Percentiles rank a stretch among this genome's conserved stretches.
These are phyloP conservation scores for Lithocarpus polystachyus DNA, from an alignment of 306 rosid genomes.

Conservation along the genomic window DNA sequence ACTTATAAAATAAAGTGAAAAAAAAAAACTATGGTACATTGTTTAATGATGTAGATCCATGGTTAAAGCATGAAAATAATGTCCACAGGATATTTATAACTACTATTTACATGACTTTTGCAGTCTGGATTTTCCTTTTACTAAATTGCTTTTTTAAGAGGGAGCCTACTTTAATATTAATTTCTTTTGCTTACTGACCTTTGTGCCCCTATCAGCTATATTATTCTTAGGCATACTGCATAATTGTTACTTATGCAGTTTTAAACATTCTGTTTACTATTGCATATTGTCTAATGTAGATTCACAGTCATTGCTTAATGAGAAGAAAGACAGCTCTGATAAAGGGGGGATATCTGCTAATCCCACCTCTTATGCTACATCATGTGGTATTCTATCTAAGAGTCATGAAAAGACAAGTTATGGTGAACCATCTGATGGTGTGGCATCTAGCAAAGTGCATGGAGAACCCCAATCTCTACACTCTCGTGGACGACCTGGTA, in stretches of 20 bases:
- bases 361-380: conserved; percentile 34
- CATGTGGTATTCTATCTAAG: conserved; percentile 41
- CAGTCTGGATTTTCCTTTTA: not conserved
- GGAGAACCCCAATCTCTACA: conserved; percentile 44
- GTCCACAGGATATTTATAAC: conserved; percentile 6
- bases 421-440: conserved; percentile 38
- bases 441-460: conserved; percentile 40
- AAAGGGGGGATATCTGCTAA: conserved; percentile 36
- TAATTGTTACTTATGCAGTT: conserved; percentile 10
- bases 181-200: not conserved
- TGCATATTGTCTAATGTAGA: conserved; percentile 40
- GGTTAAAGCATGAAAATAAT: conserved; percentile 20
- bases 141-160: not conserved
- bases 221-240: conserved; percentile 15
- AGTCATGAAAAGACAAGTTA: conserved; percentile 44
- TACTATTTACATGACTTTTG: not conserved
- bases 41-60: not conserved
- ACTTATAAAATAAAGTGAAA: no score
- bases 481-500: conserved; percentile 57
- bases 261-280: conserved; percentile 5
- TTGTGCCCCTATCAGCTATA: conserved; percentile 5
- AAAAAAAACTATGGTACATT: not conserved
- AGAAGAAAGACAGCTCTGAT: conserved; percentile 50
- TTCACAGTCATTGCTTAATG: conserved; percentile 32
- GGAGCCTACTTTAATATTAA: not conserved